Conservation (phyloP, 805 yeast genomes). For the Metschnikowia dekortorum region DNA sequence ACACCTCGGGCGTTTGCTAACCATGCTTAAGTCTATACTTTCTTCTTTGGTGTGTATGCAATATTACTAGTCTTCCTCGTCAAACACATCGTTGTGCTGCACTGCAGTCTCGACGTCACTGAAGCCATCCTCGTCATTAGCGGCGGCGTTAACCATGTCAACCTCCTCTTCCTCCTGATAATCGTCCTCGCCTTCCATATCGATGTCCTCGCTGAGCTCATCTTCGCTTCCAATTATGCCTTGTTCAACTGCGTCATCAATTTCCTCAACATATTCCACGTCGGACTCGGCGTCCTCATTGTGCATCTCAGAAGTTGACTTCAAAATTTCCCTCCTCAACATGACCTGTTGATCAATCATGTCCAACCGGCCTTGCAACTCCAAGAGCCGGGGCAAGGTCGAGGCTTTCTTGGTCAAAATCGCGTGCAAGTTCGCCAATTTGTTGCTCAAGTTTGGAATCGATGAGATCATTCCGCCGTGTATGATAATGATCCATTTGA, state of each 20-base stretch:
- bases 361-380: conserved; percentile 46
- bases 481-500: conserved; percentile 51
- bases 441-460: conserved; percentile 40
- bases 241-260: conserved; percentile 44
- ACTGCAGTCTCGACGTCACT: conserved; percentile 18
- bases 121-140: conserved; percentile 16
- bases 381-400: conserved; percentile 47
- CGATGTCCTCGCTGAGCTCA: conserved; percentile 11
- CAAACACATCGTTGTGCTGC: conserved; percentile 14
- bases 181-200: conserved; percentile 7
- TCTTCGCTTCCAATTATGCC: conserved; percentile 18
- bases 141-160: conserved; percentile 3
- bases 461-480: conserved; percentile 50
- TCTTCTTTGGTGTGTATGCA: neutral
- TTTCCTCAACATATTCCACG: conserved; percentile 70
- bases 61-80: conserved; percentile 7
- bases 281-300: conserved; percentile 40
- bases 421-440: conserved; percentile 43
- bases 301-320: conserved; percentile 18
- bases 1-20: too few species aligned
- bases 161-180: conserved; percentile 7
- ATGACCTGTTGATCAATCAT: conserved; percentile 44
- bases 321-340: conserved; percentile 37
- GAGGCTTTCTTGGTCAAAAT: conserved; percentile 46
- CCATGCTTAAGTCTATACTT: too few species aligned